Evolutionary conservation across 257 asterid genomes (phyloP), one percentile per base, ranked within the genome.

Genomic region (Jacaranda mimosifolia): DNA sequence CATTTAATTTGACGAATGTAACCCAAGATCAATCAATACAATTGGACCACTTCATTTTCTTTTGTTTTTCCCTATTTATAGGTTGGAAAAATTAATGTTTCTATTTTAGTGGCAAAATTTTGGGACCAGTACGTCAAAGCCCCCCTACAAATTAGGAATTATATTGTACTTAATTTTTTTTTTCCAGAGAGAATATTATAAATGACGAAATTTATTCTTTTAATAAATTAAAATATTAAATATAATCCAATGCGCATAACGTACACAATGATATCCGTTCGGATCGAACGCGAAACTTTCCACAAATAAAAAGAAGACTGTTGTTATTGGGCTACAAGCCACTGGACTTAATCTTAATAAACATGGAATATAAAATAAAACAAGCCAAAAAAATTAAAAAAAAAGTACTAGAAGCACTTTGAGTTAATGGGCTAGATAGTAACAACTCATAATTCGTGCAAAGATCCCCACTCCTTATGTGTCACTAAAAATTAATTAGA

Each of bases 401-500:
- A 42, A 26, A 26, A 26, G 32, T 1, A 26, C 32, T 42, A 49
- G 13, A 49, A 12, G 56, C 1, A 11, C 4, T 49, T 49, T 11
- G 15, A 49, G 56, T 49, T 14, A 11, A 49, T 49, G 56, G 32
- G 26, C 32, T 55, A 5, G 32, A 55, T 5, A 40, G 45, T 21
- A 56, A 19, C 57, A 40, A 11, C 26, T 43, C 58, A 42, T 58
- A 42, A 58, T 72, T 72, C 19, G 21, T 39, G 67, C 58, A 58
- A 42, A 56, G 42, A 40, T 14, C 46, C 45, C 74, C 48, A 3
- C 19, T 14, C 1, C 4, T 21, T 40, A 18, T 18, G 10, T 55
- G 38, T 38, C n/a, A 36, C 26, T n/a, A 19, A 19, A 26, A 26
- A 26, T 26, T 40, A 48, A 52, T 42, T 7, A 0, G 48, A 42